Base-by-base conservation (phyloP, 306 rosid genomes). In the Luffa acutangula region DNA sequence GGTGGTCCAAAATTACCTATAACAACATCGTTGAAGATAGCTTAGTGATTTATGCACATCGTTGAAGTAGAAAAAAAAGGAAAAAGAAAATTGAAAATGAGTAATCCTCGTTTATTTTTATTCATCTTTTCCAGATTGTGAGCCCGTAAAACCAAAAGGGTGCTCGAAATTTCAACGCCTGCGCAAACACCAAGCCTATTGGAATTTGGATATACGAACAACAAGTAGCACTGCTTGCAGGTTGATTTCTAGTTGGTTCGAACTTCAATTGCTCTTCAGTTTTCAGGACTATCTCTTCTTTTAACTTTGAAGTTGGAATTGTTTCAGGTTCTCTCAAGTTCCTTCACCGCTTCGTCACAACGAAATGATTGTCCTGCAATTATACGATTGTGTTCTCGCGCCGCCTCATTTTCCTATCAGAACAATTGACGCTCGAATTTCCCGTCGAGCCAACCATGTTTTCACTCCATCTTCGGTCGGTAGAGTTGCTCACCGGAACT, bases 401-500 rank as follows among this genome's bases (percentile, higher is more conserved):
- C 62, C 83, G 17, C 49, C 77, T 83, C 81, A 79, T 84, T 84
- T 83, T 33, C 83, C 71, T 57, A 73, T 84, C 51, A 21, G 60
- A 34, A 77, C 78, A 75, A 48, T 80, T 37, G 84, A 34, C 78
- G 78, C 81, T 75, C 17, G 64, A 77, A 56, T 62, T 67, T 42
- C 46, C 80, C 81, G 76, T 83, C 82, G 31, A 49, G 20, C 64
- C 45, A 81, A 37, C 77, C 80, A 2, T 62, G 63, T 81, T 9
- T 76, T 81, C 9, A 34, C 83, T 46, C 82, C 86, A 69, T 75
- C 80, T 75, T 59, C 83, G 75, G 77, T 17, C 13, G 45, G 75
- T 58, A 58, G 54, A 7, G 76, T 53, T 60, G 20, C 72, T 39
- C 57, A 17, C 81, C 72, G 41, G 9, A 78, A 78, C 14, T 25